Base-by-base conservation (phyloP, 73 alveolate species). In the Stentor coeruleus region DNA sequence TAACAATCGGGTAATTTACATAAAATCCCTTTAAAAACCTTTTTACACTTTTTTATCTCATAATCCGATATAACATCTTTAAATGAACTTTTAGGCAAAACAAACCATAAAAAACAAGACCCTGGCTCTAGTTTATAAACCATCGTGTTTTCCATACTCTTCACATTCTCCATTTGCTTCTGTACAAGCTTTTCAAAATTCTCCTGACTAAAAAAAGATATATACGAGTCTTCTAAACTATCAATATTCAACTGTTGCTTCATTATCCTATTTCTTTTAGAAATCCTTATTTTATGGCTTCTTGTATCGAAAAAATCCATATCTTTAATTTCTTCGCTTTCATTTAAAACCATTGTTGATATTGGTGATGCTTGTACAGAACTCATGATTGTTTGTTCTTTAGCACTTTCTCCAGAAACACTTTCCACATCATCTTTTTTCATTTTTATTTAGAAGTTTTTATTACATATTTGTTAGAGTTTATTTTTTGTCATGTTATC, bases 1-100 rank as follows among this genome's bases (percentile, higher is more conserved):
- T 89, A 88, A 3, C 95, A 86, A 3, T 2, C 6, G 3, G 85
- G 82, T 20, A 37, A 58, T 84, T 77, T 66, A 0, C 33, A 20
- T 28, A 66, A 28, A 11, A 31, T 66, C 40, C 42, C 36, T 66
- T 66, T 20, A 40, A 66, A 66, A 33, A 66, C 79, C 40, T 66
- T 26, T 33, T 66, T 66, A 2, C 79, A 66, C n/a, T 20, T 20
- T 20, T 31, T 66, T 33, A 66, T 66, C 37, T 66, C 79, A 31
- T 66, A 66, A 2, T 66, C 79, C 11, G 79, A 31, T 1, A 66
- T 66, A 20, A 66, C 37, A 33, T 66, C 79, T 20, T 31, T 20
- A 11, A 66, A 66, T 37, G 79, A 14, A 28, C 15, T 20, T 26
- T 20, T 40, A 20, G 40, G n/a, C 79, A 66, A 20, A 11, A 66